These are phyloP conservation scores for Suillus tomentosus DNA, from an alignment of 768 basidiomycete species.

Conservation along the genomic window DNA sequence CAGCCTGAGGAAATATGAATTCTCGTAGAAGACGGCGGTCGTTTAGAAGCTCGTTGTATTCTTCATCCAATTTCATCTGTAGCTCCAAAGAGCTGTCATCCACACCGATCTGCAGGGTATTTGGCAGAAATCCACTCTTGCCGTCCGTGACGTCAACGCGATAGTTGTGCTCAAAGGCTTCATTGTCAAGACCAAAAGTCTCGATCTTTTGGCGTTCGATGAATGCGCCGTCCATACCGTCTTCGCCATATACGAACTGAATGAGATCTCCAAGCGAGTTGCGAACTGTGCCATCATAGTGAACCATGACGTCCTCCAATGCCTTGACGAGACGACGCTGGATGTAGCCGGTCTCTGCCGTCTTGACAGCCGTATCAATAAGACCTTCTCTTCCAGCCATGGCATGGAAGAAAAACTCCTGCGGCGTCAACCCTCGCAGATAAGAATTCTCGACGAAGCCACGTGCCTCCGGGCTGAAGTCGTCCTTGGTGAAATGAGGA, in stretches of 20 bases:
- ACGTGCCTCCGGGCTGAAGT: slow-evolving; percentile 96
- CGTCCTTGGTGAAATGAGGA: slow-evolving; percentile 98
- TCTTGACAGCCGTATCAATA: slow-evolving; percentile 99
- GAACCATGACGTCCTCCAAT: slow-evolving; percentile 94
- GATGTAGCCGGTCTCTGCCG: slow-evolving; percentile 98
- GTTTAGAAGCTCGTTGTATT: slow-evolving; percentile 60
- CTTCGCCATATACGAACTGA: slow-evolving; percentile 97
- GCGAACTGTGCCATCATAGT: slow-evolving; percentile 96
- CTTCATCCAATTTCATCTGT: slow-evolving; percentile 83
- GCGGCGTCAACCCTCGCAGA: slow-evolving; percentile 91
- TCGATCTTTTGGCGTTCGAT: slow-evolving; percentile 96
- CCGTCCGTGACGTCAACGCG: slow-evolving; percentile 94
- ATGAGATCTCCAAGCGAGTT: slow-evolving; percentile 96
- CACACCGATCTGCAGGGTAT: slow-evolving; percentile 83
- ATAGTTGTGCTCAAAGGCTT: slow-evolving; percentile 87
- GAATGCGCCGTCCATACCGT: slow-evolving; percentile 98
- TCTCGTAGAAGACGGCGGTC: slow-evolving; percentile 80
- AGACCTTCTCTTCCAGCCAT: slow-evolving; percentile 99
- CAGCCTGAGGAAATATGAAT: slow-evolving; percentile 81
- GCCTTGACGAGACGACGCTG: slow-evolving; percentile 98
- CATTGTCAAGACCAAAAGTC: slow-evolving; percentile 79
- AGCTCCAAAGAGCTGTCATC: slow-evolving; percentile 83
- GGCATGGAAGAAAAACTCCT: slow-evolving; percentile 99
- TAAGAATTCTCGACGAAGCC: slow-evolving; percentile 99
- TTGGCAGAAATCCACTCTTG: slow-evolving; percentile 74